Evolutionary conservation across 148 eudicot genomes (phyloP).

Genomic region (Camellia sinensis): DNA sequence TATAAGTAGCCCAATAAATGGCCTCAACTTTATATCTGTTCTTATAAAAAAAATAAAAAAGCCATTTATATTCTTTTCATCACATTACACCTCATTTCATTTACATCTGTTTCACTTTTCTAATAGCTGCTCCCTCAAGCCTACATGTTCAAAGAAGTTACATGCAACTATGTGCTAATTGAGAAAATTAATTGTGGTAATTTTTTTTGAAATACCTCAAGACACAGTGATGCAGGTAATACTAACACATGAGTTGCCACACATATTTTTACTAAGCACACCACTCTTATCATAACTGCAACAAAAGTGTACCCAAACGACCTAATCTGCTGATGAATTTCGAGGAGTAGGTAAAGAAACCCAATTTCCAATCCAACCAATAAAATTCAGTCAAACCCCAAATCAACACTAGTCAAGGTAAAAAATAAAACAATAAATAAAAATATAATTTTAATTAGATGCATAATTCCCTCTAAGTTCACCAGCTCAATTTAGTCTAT

Average conservation of each 20-base stretch:
- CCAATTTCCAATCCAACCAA: not conserved
- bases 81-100: too few species aligned
- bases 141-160: not conserved
- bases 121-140: not conserved
- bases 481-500: not conserved
- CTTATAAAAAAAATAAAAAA: too few species aligned
- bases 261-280: not conserved
- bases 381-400: not conserved
- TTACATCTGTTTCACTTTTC: not conserved
- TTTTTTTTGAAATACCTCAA: too few species aligned
- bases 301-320: not conserved
- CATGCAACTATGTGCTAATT: not conserved
- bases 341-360: not conserved
- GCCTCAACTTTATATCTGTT: too few species aligned
- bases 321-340: not conserved
- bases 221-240: not conserved
- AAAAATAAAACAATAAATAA: too few species aligned
- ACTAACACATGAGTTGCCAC: not conserved
- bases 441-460: not conserved
- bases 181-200: too few species aligned
- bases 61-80: too few species aligned
- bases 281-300: not conserved
- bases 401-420: not conserved
- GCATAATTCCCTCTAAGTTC: not conserved
- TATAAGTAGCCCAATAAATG: too few species aligned